Percentiles rank a stretch among this genome's conserved stretches.
phyloP scores from a whole-genome alignment of 805 yeast genomes.

The Pichia ethanolica region DNA sequence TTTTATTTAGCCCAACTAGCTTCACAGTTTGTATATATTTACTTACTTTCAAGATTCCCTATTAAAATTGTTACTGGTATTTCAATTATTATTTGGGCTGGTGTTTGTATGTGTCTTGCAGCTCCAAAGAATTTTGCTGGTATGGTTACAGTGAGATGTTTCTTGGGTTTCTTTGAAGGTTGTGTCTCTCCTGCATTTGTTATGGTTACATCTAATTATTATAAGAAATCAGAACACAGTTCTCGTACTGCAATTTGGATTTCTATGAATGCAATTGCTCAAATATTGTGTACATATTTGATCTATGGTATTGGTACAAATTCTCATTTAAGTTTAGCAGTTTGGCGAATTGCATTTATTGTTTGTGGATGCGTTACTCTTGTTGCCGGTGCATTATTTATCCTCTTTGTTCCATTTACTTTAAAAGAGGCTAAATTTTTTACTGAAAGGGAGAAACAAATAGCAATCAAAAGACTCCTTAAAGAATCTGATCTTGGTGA shows the following conservation, averaged over 20 bases:
- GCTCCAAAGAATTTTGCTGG: constrained; percentile 36
- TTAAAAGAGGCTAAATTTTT: constrained; percentile 41
- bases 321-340: constrained; percentile 31
- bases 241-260: constrained; percentile 30
- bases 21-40: constrained; percentile 47
- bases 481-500: constrained; percentile 31
- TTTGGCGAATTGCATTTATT: constrained; percentile 56
- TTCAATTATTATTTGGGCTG: constrained; percentile 56
- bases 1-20: constrained; percentile 34
- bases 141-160: constrained; percentile 37
- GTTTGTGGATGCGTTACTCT: constrained; percentile 52
- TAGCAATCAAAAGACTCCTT: constrained; percentile 46
- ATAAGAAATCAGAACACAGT: constrained; percentile 39
- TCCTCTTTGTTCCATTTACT: constrained; percentile 31
- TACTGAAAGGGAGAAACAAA: constrained; percentile 31
- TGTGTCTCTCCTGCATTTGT: constrained; percentile 51
- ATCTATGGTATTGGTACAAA: constrained; percentile 45
- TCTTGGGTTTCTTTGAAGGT: constrained; percentile 47
- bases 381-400: constrained; percentile 13
- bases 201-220: constrained; percentile 49
- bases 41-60: constrained; percentile 46
- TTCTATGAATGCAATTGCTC: constrained; percentile 38
- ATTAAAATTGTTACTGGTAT: constrained; percentile 42
- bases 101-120: constrained; percentile 44
- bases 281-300: constrained; percentile 40